These are phyloP conservation scores for Penicillium pulvis DNA, from an alignment of 495 filamentous ascomycete genomes.

Conservation along the genomic window DNA sequence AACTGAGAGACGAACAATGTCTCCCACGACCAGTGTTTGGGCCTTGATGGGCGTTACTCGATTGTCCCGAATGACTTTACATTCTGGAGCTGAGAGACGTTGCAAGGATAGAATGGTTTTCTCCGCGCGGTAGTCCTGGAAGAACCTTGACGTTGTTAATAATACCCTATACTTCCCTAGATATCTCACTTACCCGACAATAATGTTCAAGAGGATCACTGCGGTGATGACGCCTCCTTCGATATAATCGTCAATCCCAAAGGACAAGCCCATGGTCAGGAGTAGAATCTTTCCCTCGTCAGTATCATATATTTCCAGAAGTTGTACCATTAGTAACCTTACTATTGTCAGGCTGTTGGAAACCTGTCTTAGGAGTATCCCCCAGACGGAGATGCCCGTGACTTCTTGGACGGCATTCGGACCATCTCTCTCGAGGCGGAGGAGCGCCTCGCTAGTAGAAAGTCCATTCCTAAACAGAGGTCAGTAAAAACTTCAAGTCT, in stretches of 20 bases:
- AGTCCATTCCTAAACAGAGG: constrained; percentile 49
- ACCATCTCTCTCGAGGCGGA: constrained; percentile 57
- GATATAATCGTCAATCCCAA: constrained; percentile 76
- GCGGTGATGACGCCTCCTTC: constrained; percentile 82
- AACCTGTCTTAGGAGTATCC: constrained; percentile 62
- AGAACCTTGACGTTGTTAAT: constrained; percentile 47
- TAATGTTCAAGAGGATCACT: constrained; percentile 80
- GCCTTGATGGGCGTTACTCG: constrained; percentile 65
- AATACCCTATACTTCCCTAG: not conserved
- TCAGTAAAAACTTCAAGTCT: not conserved
- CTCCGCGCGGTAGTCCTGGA: constrained; percentile 82
- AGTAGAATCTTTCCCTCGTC: constrained; percentile 63
- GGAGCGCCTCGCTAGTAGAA: constrained; percentile 51
- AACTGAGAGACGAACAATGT: constrained; percentile 68
- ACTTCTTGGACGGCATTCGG: constrained; percentile 61
- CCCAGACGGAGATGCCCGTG: constrained; percentile 54
- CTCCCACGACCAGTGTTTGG: constrained; percentile 77
- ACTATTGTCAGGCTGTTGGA: constrained; percentile 68
- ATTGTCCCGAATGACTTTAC: constrained; percentile 74
- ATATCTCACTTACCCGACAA: constrained; percentile 55
- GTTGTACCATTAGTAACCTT: constrained; percentile 12
- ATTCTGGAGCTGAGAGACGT: constrained; percentile 76
- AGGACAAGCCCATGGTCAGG: constrained; percentile 81
- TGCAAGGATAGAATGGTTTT: constrained; percentile 84
- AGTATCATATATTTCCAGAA: constrained; percentile 4